Base-by-base conservation (phyloP, 345 rosid species). In the Populus ilicifolia region DNA sequence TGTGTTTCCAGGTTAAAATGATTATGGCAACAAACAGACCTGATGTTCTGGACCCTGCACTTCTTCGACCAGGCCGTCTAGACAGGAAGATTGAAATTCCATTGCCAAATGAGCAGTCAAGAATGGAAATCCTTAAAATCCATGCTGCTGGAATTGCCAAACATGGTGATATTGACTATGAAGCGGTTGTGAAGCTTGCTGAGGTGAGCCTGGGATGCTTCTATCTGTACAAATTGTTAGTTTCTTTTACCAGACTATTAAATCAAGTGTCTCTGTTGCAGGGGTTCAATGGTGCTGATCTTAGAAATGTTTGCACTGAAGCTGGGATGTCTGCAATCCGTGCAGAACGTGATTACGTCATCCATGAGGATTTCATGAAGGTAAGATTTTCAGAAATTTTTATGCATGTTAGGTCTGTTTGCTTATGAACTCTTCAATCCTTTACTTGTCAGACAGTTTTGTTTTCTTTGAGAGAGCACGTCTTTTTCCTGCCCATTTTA, bases 351-450 rank as follows among this genome's bases (percentile, higher is more conserved):
- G 99, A 93, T 82, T 96, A 96, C 39, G 95, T 96, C 33, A 96
- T 93, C 78, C 99, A 96, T 44, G 99, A 96, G 87, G 99, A 96
- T 84, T 96, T 96, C 86, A 96, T 96, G 99, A 96, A 96, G 97
- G 99, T 96, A 75, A n/a, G 44, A 13, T 67, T n/a, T n/a, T 39
- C 39, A 30, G 38, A 59, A 12, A 3, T 59, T 23, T 59, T 10
- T 23, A 23, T 59, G 29, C 27, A 23, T 46, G 30, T 13, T 18
- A 21, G 29, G 62, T 11, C 13, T 59, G 6, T n/a, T 23, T 59
- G 64, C 16, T n/a, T 25, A n/a, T 59, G 27, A n/a, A 23, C 36
- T n/a, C 29, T 59, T 59, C 29, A 23, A 25, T 59, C 6, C 29
- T 59, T 4, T n/a, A 56, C 63, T 9, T n/a, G 29, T 59, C 64